Percentiles rank a stretch among this genome's conserved stretches.
phyloP scores from a whole-genome alignment of 805 yeast genomes.

The Lachancea cidri region DNA sequence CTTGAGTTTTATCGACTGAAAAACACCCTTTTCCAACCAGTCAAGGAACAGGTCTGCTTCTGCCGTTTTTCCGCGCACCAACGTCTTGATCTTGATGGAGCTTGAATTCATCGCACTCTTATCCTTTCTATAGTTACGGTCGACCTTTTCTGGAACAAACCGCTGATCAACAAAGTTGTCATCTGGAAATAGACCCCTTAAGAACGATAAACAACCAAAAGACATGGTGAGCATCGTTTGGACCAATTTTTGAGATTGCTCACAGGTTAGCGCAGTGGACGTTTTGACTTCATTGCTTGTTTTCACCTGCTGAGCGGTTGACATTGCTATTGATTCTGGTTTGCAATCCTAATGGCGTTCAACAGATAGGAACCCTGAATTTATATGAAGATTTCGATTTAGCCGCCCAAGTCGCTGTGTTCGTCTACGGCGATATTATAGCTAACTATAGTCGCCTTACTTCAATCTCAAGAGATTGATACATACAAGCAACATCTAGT shows the following conservation, averaged over 20 bases:
- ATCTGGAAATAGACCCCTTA: constrained; percentile 55
- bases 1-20: constrained; percentile 39
- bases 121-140: constrained; percentile 25
- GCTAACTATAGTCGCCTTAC: too few species aligned
- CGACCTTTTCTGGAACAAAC: constrained; percentile 37
- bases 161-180: constrained; percentile 46
- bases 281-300: constrained; percentile 13
- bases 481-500: too few species aligned
- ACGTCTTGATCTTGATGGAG: constrained; percentile 43
- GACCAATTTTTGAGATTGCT: constrained; percentile 43
- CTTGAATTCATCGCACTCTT: constrained; percentile 17
- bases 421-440: too few species aligned
- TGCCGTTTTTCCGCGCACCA: constrained; percentile 41
- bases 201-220: constrained; percentile 51
- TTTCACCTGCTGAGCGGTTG: constrained; percentile 19
- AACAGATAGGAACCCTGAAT: background rate
- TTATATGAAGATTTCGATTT: too few species aligned
- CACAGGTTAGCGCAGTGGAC: constrained; percentile 28
- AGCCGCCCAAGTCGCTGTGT: too few species aligned
- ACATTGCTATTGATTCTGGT: constrained; percentile 12
- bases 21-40: constrained; percentile 51
- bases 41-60: constrained; percentile 46
- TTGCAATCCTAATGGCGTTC: background rate
- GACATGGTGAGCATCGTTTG: constrained; percentile 48
- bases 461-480: too few species aligned